Percentiles rank a stretch among this genome's conserved stretches.
Evolutionary conservation across 2,329 filamentous ascomycete species (phyloP).

Genomic region (Neonectria faginata): DNA sequence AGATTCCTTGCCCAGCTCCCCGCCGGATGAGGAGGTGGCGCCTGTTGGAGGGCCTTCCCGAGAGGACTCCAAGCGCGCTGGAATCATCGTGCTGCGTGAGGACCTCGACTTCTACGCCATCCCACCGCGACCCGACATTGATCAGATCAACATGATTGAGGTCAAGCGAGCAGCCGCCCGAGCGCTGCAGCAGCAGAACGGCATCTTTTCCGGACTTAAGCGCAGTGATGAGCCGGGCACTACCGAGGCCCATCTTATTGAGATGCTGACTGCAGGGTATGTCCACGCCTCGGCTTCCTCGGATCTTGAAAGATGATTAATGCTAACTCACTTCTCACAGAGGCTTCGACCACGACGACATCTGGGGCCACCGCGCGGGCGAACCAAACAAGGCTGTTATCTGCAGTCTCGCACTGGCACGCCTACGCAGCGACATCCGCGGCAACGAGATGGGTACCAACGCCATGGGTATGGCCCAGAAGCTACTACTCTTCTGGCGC

Average conservation of each 20-base stretch:
- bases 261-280: slow-evolving; percentile 98
- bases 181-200: slow-evolving; percentile 87
- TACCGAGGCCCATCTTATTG: slow-evolving; percentile 97
- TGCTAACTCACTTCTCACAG: slow-evolving; percentile 59
- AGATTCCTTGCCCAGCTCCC: slow-evolving; percentile 74
- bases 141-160: slow-evolving; percentile 90
- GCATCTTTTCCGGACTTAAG: slow-evolving; percentile 95
- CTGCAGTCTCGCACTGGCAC: slow-evolving; percentile 92
- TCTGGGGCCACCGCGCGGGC: slow-evolving; percentile 95
- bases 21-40: slow-evolving; percentile 68
- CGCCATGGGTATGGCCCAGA: slow-evolving; percentile 97
- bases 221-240: slow-evolving; percentile 96
- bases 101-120: slow-evolving; percentile 98
- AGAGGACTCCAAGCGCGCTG: slow-evolving; percentile 90
- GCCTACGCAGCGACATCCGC: slow-evolving; percentile 91
- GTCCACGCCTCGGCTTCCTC: slow-evolving; percentile 47
- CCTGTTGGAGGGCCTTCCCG: slow-evolving; percentile 75
- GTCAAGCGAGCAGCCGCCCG: slow-evolving; percentile 92
- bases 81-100: slow-evolving; percentile 96
- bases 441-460: slow-evolving; percentile 80
- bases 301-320: neutral
- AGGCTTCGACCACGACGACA: slow-evolving; percentile 95
- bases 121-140: slow-evolving; percentile 85
- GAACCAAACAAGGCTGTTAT: slow-evolving; percentile 99
- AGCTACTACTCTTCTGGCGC: slow-evolving; percentile 96